phyloP scores from a whole-genome alignment of 345 rosid species.

The Populus euphratica region DNA sequence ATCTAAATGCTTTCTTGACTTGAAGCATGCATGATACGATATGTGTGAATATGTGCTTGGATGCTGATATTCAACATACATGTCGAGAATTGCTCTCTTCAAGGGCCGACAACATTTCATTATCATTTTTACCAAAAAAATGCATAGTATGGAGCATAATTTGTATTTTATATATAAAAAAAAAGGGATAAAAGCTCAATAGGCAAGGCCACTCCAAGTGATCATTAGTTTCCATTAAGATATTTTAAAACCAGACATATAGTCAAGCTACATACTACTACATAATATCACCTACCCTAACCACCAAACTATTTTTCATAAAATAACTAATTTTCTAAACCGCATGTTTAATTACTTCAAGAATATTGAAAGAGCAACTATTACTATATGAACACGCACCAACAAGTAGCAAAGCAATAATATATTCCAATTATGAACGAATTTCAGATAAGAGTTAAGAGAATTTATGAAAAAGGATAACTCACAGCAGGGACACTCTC shows the following conservation, averaged over 20 bases:
- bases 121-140: slow-evolving; percentile 63
- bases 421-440: neutral
- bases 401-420: neutral
- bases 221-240: neutral
- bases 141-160: neutral
- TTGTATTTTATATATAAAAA: neutral
- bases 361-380: neutral
- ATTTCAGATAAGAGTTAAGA: neutral
- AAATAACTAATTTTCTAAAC: neutral
- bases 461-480: neutral
- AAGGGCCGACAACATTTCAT: slow-evolving; percentile 85
- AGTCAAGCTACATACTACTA: too few relatives aligned
- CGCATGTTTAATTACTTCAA: neutral
- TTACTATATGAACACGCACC: neutral
- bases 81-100: slow-evolving; percentile 62
- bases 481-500: neutral
- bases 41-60: slow-evolving; percentile 33
- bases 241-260: neutral
- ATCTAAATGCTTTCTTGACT: neutral
- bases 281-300: neutral
- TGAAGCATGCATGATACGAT: neutral
- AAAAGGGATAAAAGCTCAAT: neutral
- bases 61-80: slow-evolving; percentile 12
- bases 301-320: neutral
- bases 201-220: neutral